Evolutionary conservation across 305 asterid genomes (phyloP).

Genomic region (Solanum hybrid): DNA sequence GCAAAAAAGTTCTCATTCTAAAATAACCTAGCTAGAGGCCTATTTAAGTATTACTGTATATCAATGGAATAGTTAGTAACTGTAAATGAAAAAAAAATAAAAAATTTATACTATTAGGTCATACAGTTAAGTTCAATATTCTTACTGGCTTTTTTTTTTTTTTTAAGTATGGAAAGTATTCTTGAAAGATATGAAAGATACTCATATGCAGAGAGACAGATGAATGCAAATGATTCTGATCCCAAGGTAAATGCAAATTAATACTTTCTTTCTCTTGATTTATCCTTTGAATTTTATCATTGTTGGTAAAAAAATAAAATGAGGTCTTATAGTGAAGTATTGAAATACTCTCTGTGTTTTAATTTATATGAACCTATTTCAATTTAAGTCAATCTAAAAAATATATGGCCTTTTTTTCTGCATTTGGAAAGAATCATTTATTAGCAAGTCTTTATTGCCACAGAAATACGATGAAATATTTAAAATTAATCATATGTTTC

Average conservation of each 20-base stretch:
- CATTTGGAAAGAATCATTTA: not conserved
- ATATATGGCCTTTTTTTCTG: not conserved
- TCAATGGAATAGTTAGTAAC: not conserved
- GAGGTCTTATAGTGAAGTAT: not conserved
- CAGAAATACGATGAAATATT: not conserved
- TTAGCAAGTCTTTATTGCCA: not conserved
- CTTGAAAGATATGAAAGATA: slow-evolving; percentile 59
- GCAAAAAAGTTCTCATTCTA: not conserved
- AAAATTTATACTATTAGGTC: not conserved
- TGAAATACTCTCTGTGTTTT: not conserved
- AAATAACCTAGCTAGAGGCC: not conserved
- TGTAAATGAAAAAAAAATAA: not conserved
- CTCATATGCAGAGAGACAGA: slow-evolving; percentile 30
- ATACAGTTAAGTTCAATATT: not conserved
- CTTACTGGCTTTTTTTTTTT: not conserved
- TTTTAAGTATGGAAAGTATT: slow-evolving; percentile 55
- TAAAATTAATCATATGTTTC: not conserved
- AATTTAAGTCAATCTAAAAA: not conserved
- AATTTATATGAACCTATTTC: not conserved
- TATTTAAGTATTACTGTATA: not conserved
- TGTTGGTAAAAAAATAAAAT: not conserved
- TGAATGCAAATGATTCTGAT: slow-evolving; percentile 15
- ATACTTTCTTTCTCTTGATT: not conserved
- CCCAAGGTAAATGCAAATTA: slow-evolving; percentile 28
- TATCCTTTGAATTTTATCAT: not conserved